These are phyloP conservation scores for Botrytis elliptica DNA, from an alignment of 2,329 filamentous ascomycete genomes.

Conservation along the genomic window DNA sequence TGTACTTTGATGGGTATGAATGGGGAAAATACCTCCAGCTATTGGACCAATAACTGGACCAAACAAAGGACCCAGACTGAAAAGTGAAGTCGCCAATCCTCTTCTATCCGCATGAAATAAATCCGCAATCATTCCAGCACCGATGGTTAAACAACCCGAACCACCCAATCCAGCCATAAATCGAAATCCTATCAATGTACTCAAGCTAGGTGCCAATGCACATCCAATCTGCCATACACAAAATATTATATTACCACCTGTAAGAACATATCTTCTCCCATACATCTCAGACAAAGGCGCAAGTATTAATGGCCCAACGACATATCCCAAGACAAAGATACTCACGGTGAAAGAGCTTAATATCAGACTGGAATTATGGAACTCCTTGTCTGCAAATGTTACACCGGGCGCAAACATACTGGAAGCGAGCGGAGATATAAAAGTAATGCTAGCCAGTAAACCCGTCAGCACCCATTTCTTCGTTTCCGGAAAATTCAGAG, in stretches of 20 bases:
- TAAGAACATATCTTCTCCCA: slow-evolving; percentile 47
- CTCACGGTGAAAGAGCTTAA: slow-evolving; percentile 60
- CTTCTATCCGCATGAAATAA: slow-evolving; percentile 27
- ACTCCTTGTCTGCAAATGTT: slow-evolving; percentile 59
- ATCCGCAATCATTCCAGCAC: slow-evolving; percentile 32
- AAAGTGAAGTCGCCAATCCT: slow-evolving; percentile 29
- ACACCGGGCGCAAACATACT: slow-evolving; percentile 69
- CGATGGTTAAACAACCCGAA: slow-evolving; percentile 41
- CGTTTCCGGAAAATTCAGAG: slow-evolving; percentile 50
- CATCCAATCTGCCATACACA: slow-evolving; percentile 54
- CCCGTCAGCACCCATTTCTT: slow-evolving; percentile 37
- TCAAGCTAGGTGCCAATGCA: slow-evolving; percentile 49
- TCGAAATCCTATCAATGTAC: slow-evolving; percentile 56
- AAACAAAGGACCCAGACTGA: slow-evolving; percentile 33
- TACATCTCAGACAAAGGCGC: slow-evolving; percentile 60
- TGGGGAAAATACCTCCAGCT: slow-evolving; percentile 31
- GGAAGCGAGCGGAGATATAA: slow-evolving; percentile 40
- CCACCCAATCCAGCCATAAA: slow-evolving; percentile 60
- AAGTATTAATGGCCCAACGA: slow-evolving; percentile 32
- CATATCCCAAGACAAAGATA: slow-evolving; percentile 34
- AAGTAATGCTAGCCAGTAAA: slow-evolving; percentile 39
- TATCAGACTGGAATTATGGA: slow-evolving; percentile 45
- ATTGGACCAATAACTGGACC: slow-evolving; percentile 40
- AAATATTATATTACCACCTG: slow-evolving; percentile 49
- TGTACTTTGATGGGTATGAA: not conserved